phyloP scores from a whole-genome alignment of 164 flowering plant species.

The Platanus orientalis region DNA sequence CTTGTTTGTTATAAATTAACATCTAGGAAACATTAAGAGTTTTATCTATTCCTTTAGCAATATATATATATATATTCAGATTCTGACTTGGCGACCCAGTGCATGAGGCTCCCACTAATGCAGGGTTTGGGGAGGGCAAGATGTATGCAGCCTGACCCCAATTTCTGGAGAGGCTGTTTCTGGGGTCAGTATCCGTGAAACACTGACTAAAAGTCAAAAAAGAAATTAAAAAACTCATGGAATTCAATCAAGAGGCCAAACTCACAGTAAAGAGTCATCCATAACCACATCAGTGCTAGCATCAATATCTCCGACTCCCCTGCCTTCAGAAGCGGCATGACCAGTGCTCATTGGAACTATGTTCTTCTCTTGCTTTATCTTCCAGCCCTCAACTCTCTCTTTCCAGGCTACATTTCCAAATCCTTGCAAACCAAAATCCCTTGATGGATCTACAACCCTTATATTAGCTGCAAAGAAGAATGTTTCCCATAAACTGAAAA shows the following conservation, averaged over 20 bases:
- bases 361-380: conserved; percentile 45
- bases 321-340: conserved; percentile 67
- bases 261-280: conserved; percentile 42
- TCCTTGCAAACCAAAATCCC: conserved; percentile 74
- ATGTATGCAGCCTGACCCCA: no score
- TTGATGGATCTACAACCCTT: conserved; percentile 63
- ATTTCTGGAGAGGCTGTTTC: no score
- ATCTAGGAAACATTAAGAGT: no score
- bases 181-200: no score
- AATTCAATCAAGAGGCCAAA: background rate
- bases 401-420: conserved; percentile 67
- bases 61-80: no score
- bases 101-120: no score
- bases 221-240: background rate
- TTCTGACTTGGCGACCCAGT: no score
- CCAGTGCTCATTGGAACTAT: conserved; percentile 61
- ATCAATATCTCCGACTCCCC: conserved; percentile 45
- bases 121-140: no score
- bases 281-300: conserved; percentile 32
- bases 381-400: conserved; percentile 61
- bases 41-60: no score
- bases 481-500: background rate
- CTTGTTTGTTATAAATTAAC: no score
- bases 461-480: conserved; percentile 51
- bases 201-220: background rate